Evolutionary conservation across 495 filamentous ascomycete genomes (phyloP).

Genomic region (Aspergillus asperescens): DNA sequence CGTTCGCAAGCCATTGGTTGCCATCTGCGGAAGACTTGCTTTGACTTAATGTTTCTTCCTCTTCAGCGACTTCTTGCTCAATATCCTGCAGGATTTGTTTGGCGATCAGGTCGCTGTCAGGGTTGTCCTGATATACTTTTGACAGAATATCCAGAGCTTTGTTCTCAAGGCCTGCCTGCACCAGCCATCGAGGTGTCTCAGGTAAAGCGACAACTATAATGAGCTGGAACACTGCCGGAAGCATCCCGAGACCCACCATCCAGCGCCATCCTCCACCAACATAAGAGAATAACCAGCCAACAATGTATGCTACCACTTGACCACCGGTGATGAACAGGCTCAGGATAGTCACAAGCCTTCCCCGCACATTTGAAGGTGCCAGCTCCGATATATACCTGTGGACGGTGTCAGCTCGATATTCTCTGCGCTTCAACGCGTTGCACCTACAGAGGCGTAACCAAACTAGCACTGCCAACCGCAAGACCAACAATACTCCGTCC

Average conservation of each 20-base stretch:
- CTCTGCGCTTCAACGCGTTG: neutral
- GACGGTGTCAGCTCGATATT: conserved; percentile 8
- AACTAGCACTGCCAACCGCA: conserved; percentile 76
- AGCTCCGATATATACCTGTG: conserved; percentile 74
- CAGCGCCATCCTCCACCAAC: conserved; percentile 71
- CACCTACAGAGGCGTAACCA: conserved; percentile 69
- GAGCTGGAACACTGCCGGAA: conserved; percentile 69
- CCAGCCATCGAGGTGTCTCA: conserved; percentile 83
- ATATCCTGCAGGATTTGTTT: conserved; percentile 58
- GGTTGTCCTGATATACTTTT: conserved; percentile 56
- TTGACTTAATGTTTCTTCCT: conserved; percentile 45
- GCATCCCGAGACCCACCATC: conserved; percentile 81
- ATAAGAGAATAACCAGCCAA: conserved; percentile 62
- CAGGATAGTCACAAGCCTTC: conserved; percentile 70
- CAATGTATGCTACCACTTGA: conserved; percentile 78
- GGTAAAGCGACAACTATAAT: conserved; percentile 62
- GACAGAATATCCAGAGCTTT: conserved; percentile 59
- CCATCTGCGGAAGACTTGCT: conserved; percentile 15
- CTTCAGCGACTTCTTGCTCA: conserved; percentile 62
- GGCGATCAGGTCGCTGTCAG: conserved; percentile 41
- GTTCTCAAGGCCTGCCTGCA: conserved; percentile 55
- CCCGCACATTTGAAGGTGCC: conserved; percentile 67
- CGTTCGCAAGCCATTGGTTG: conserved; percentile 28
- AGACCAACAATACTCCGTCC: conserved; percentile 76
- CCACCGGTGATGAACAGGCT: conserved; percentile 79